phyloP scores from a whole-genome alignment of 495 filamentous ascomycete species.

The Penicillium diatomitis region DNA sequence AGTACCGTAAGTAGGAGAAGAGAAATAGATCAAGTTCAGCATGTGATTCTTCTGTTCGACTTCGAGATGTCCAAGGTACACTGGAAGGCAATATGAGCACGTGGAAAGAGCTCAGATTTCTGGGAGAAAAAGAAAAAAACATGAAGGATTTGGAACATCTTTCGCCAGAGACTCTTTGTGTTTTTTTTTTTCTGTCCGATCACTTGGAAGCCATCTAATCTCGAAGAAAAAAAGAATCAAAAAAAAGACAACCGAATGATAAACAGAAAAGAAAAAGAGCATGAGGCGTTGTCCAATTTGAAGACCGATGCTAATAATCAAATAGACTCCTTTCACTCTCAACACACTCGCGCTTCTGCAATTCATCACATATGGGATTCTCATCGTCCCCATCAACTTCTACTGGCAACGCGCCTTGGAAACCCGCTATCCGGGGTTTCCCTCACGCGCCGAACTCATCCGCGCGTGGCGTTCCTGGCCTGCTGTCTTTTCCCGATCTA shows the following conservation, averaged over 20 bases:
- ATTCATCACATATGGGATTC: conserved; percentile 64
- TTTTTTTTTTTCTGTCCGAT: not conserved
- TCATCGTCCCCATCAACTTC: conserved; percentile 80
- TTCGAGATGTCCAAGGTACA: no score
- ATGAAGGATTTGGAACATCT: no score
- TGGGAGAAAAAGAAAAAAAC: no score
- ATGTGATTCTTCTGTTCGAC: no score
- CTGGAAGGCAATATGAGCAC: no score
- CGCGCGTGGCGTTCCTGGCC: conserved; percentile 9
- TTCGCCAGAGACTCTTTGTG: no score
- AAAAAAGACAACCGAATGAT: not conserved
- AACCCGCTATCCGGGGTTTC: conserved; percentile 40
- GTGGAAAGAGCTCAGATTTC: no score
- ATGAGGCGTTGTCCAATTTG: no score
- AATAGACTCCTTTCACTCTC: conserved; percentile 33
- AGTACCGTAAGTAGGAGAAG: conserved; percentile 40
- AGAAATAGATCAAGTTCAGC: not conserved
- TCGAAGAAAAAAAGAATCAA: not conserved
- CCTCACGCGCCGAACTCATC: conserved; percentile 17
- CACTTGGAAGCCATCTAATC: not conserved
- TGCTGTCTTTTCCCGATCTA: conserved; percentile 31
- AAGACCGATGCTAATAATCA: not conserved
- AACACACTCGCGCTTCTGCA: conserved; percentile 60
- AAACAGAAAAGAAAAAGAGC: conserved; percentile 6
- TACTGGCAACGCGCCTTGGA: conserved; percentile 68